These are phyloP conservation scores for Gyromitra esculenta DNA, from an alignment of 2,329 filamentous ascomycete genomes.

Conservation along the genomic window DNA sequence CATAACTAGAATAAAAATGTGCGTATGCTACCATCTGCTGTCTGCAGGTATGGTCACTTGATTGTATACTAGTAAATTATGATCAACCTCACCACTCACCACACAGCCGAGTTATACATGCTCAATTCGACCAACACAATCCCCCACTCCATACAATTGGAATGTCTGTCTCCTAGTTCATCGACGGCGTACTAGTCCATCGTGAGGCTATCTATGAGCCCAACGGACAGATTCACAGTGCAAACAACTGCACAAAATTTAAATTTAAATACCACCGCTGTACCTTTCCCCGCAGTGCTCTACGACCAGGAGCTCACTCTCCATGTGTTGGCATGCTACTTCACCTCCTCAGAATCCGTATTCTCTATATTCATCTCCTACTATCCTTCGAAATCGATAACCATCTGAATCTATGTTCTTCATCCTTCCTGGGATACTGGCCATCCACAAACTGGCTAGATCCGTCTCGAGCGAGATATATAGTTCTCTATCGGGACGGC, in stretches of 20 bases:
- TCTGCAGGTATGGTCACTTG: no score
- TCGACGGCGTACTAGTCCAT: conserved; percentile 22
- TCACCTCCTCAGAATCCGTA: not conserved
- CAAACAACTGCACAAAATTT: no score
- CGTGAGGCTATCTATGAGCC: conserved; percentile 2
- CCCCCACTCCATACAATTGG: no score
- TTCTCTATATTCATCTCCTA: not conserved
- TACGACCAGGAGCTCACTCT: conserved; percentile 6
- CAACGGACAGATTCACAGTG: not conserved
- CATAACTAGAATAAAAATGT: no score
- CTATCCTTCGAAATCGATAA: no score
- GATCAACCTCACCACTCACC: no score
- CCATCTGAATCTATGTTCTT: not conserved
- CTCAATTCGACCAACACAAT: no score
- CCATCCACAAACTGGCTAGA: conserved; percentile 19
- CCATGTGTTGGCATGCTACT: conserved; percentile 15
- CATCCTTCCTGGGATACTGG: conserved; percentile 27
- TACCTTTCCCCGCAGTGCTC: conserved; percentile 3
- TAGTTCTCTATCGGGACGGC: conserved; percentile 28
- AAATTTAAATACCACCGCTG: conserved; percentile 1
- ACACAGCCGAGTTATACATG: no score
- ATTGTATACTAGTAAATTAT: no score
- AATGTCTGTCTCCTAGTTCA: not conserved
- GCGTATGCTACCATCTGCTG: no score
- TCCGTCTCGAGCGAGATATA: not conserved